These are phyloP conservation scores for Aureobasidium sp. DNA, from an alignment of 2,329 filamentous ascomycete species.

Conservation along the genomic window DNA sequence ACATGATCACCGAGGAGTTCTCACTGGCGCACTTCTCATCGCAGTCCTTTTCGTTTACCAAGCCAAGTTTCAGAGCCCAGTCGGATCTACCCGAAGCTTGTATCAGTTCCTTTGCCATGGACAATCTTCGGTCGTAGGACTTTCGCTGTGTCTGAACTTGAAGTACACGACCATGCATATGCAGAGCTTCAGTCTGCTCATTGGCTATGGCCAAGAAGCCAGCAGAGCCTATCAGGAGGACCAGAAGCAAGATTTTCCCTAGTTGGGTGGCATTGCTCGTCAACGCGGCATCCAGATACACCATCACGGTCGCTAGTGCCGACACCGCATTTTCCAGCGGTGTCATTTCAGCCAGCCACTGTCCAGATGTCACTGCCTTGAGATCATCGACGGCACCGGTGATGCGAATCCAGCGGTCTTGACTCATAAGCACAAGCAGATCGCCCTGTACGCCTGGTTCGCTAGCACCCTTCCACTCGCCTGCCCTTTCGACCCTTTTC, in stretches of 20 bases:
- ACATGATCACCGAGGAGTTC: conserved; percentile 2
- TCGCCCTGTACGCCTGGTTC: conserved; percentile 36
- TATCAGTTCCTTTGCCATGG: conserved; percentile 33
- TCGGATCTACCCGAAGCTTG: conserved; percentile 29
- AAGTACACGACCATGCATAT: conserved; percentile 44
- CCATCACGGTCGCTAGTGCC: conserved; percentile 47
- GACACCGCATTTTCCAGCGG: conserved; percentile 45
- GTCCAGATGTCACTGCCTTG: conserved; percentile 50
- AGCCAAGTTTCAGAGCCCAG: conserved; percentile 32
- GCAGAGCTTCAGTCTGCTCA: conserved; percentile 38
- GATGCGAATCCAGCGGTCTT: conserved; percentile 45
- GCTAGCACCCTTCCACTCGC: conserved; percentile 29
- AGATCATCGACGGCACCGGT: conserved; percentile 49
- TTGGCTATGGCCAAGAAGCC: conserved; percentile 49
- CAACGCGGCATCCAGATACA: conserved; percentile 50
- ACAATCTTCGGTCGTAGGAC: conserved; percentile 27
- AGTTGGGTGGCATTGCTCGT: conserved; percentile 48
- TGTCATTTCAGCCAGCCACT: conserved; percentile 49
- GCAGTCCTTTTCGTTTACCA: conserved; percentile 22
- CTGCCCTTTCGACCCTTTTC: conserved; percentile 31
- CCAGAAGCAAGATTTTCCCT: conserved; percentile 45
- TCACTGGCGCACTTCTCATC: not conserved
- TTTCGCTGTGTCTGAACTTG: conserved; percentile 21
- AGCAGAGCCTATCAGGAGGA: conserved; percentile 45
- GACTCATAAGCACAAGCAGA: conserved; percentile 46